These are phyloP conservation scores for Brassica balearica DNA, from an alignment of 441 rosid species.

Conservation along the genomic window DNA sequence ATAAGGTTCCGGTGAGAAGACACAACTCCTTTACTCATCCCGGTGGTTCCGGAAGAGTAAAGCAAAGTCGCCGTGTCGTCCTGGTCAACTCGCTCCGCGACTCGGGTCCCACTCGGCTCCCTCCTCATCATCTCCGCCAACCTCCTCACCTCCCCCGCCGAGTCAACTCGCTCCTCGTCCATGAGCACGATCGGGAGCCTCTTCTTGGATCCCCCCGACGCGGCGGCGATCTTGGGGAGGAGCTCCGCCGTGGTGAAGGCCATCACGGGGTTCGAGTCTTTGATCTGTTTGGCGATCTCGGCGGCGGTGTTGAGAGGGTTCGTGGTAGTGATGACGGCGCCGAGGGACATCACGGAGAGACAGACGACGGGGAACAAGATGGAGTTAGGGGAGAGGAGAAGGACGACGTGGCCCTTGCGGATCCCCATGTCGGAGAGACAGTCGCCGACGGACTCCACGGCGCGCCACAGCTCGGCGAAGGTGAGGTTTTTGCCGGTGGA, in stretches of 20 bases:
- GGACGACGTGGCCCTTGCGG: slow-evolving; percentile 84
- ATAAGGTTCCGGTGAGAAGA: slow-evolving; percentile 88
- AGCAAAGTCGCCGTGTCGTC: slow-evolving; percentile 88
- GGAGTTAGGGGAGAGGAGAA: slow-evolving; percentile 92
- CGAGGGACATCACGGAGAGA: slow-evolving; percentile 92
- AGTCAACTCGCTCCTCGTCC: slow-evolving; percentile 45
- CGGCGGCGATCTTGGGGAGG: slow-evolving; percentile 58
- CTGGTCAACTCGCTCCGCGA: slow-evolving; percentile 67
- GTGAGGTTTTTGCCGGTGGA: slow-evolving; percentile 66
- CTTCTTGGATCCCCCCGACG: slow-evolving; percentile 1
- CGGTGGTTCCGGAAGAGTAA: slow-evolving; percentile 96
- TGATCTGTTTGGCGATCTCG: slow-evolving; percentile 76
- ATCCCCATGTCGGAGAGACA: slow-evolving; percentile 72
- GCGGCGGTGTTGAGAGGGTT: slow-evolving; percentile 87
- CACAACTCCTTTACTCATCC: slow-evolving; percentile 89
- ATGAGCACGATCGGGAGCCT: slow-evolving; percentile 65
- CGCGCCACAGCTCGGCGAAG: slow-evolving; percentile 73
- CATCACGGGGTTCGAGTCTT: slow-evolving; percentile 71
- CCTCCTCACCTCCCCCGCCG: slow-evolving; percentile 32
- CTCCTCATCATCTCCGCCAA: slow-evolving; percentile 61
- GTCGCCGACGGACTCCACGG: slow-evolving; percentile 71
- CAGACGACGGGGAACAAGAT: slow-evolving; percentile 85
- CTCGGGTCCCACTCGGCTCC: slow-evolving; percentile 53
- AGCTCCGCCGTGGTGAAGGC: slow-evolving; percentile 73
- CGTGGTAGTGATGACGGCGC: slow-evolving; percentile 91